A percentile compares a stretch with the other conserved stretches of the same genome.
These are phyloP conservation scores for Melastoma candidum DNA, from an alignment of 441 rosid genomes.

Conservation along the genomic window DNA sequence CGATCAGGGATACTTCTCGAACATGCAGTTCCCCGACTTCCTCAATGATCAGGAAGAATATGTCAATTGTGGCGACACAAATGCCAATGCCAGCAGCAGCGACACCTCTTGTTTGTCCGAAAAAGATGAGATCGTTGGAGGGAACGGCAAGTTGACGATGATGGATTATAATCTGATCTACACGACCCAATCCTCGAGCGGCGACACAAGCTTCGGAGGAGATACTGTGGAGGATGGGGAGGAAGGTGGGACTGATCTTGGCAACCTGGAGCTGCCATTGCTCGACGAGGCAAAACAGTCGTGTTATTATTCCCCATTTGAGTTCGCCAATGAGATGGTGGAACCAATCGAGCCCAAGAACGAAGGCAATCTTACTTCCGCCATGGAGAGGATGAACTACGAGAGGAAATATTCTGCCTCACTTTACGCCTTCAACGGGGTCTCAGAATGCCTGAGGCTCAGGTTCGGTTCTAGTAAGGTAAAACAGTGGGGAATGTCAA, in stretches of 20 bases:
- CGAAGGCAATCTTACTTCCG: constrained; percentile 32
- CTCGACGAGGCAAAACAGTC: constrained; percentile 28
- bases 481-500: constrained; percentile 19
- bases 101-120: constrained; percentile 25
- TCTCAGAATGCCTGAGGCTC: constrained; percentile 43
- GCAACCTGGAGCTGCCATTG: constrained; percentile 35
- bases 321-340: constrained; percentile 42
- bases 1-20: constrained; percentile 16
- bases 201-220: constrained; percentile 9
- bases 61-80: not conserved
- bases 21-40: constrained; percentile 30
- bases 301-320: constrained; percentile 41
- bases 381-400: constrained; percentile 47
- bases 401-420: constrained; percentile 65
- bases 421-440: constrained; percentile 53
- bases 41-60: constrained; percentile 34
- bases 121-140: constrained; percentile 15
- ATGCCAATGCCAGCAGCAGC: constrained; percentile 1
- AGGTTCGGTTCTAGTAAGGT: constrained; percentile 24
- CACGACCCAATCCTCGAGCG: constrained; percentile 20
- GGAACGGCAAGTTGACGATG: constrained; percentile 14
- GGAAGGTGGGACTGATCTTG: constrained; percentile 18
- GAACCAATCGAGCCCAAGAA: constrained; percentile 29
- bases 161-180: constrained; percentile 18
- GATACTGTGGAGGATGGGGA: constrained; percentile 19